A percentile compares a stretch with the other conserved stretches of the same genome.
phyloP scores from a whole-genome alignment of 495 filamentous ascomycete genomes.

The Lindgomyces ingoldianus region DNA sequence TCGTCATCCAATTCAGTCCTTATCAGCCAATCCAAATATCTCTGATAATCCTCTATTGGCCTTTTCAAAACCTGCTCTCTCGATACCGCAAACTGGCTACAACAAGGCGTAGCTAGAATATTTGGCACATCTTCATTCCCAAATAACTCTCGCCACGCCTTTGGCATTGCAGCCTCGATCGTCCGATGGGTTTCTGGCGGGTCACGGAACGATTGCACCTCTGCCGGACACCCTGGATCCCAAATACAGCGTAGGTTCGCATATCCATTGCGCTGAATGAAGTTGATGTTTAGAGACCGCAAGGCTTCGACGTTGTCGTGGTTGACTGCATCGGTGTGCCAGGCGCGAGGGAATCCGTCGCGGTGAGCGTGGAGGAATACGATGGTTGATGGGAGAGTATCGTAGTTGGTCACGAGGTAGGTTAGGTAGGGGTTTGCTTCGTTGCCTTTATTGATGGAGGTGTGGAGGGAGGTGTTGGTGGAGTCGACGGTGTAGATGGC shows the following conservation, averaged over 20 bases:
- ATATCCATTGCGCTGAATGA: constrained; percentile 49
- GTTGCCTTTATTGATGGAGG: constrained; percentile 52
- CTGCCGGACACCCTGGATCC: constrained; percentile 53
- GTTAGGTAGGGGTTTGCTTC: constrained; percentile 54
- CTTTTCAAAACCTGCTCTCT: constrained; percentile 53
- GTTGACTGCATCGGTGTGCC: constrained; percentile 31
- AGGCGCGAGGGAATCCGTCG: constrained; percentile 11
- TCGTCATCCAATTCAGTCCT: constrained; percentile 59
- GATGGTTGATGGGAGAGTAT: constrained; percentile 48
- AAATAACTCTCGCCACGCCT: constrained; percentile 24
- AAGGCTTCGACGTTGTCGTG: constrained; percentile 27
- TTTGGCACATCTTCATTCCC: constrained; percentile 15
- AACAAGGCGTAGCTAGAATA: constrained; percentile 60
- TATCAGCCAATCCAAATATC: constrained; percentile 62
- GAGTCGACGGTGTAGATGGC: constrained; percentile 52
- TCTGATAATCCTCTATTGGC: constrained; percentile 55
- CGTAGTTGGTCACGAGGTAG: constrained; percentile 53
- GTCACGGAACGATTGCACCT: constrained; percentile 56
- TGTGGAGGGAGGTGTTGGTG: constrained; percentile 43
- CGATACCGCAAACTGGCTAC: constrained; percentile 70
- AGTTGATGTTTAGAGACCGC: constrained; percentile 13
- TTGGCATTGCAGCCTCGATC: not conserved
- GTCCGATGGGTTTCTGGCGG: not conserved
- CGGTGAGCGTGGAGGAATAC: constrained; percentile 48
- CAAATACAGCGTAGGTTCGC: constrained; percentile 54